Evolutionary conservation across 2,329 filamentous ascomycete genomes (phyloP).

Genomic region (Scopulariopsis brevicaulis): DNA sequence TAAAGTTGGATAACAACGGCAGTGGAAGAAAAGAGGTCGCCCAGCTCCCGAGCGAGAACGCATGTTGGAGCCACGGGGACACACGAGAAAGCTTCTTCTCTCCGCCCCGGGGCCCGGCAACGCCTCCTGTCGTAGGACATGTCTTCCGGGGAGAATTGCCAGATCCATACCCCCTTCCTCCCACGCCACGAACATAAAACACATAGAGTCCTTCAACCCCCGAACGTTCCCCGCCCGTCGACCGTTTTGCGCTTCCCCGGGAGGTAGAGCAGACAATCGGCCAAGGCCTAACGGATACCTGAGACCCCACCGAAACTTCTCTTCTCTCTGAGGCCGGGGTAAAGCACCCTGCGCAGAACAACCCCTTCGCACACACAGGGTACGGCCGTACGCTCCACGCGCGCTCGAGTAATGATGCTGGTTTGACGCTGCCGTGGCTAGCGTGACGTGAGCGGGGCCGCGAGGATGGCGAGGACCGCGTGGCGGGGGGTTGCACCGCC

Average conservation of each 20-base stretch:
- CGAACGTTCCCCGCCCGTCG: neutral
- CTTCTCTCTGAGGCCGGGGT: too few species aligned
- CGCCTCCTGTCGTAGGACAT: too few species aligned
- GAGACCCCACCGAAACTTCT: too few species aligned
- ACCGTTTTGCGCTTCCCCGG: neutral
- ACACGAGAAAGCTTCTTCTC: too few species aligned
- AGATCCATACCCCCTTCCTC: neutral
- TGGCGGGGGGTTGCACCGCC: neutral
- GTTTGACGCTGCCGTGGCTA: neutral
- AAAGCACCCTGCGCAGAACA: too few species aligned
- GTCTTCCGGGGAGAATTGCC: neutral
- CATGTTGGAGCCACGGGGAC: neutral
- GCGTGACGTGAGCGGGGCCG: neutral
- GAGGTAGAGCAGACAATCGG: neutral
- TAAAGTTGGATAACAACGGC: neutral
- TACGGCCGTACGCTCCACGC: neutral
- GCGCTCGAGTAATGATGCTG: neutral
- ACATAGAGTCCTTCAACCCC: neutral
- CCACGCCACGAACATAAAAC: neutral
- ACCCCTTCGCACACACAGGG: neutral
- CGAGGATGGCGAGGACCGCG: neutral
- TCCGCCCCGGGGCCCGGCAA: too few species aligned
- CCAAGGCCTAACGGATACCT: neutral
- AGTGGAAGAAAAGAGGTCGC: neutral
- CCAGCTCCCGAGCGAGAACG: neutral